These are phyloP conservation scores for Pulveroboletus frians DNA, from an alignment of 768 basidiomycete species.

Conservation along the genomic window DNA sequence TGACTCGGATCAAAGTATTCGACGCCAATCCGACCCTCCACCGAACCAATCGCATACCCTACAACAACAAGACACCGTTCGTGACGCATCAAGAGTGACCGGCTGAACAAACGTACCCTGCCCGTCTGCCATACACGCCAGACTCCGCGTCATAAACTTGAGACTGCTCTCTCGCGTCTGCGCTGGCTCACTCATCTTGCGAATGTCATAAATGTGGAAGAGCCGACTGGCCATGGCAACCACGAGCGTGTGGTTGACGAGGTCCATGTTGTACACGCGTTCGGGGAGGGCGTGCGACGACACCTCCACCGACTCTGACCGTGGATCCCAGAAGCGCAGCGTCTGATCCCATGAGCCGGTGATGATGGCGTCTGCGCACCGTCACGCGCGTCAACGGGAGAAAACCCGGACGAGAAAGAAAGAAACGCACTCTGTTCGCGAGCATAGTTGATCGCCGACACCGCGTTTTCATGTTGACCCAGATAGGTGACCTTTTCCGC, in stretches of 20 bases:
- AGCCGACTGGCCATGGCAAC: conserved; percentile 90
- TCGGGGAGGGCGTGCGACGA: conserved; percentile 66
- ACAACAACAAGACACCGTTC: too few relatives aligned
- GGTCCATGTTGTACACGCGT: conserved; percentile 80
- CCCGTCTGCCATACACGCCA: conserved; percentile 91
- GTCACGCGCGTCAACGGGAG: background rate
- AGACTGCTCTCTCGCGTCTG: conserved; percentile 88
- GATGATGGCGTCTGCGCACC: conserved; percentile 56
- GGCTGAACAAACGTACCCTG: conserved; percentile 48
- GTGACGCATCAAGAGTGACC: too few relatives aligned
- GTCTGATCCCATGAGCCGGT: conserved; percentile 93
- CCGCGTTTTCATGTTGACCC: conserved; percentile 75
- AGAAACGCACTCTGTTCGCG: conserved; percentile 52
- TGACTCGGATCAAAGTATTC: conserved; percentile 90
- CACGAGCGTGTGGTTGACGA: conserved; percentile 74
- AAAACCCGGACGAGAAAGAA: background rate
- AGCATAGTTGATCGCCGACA: conserved; percentile 73
- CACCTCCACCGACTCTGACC: conserved; percentile 51
- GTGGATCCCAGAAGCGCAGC: conserved; percentile 82
- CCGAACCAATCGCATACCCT: conserved; percentile 92
- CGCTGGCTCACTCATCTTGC: conserved; percentile 68
- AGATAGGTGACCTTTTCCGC: conserved; percentile 68
- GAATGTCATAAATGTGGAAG: conserved; percentile 84
- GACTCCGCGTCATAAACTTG: conserved; percentile 89
- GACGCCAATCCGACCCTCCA: conserved; percentile 94